A percentile compares a stretch with the other conserved stretches of the same genome.
Conservation (phyloP, 805 yeast genomes). For the Lipomyces oligophaga region DNA sequence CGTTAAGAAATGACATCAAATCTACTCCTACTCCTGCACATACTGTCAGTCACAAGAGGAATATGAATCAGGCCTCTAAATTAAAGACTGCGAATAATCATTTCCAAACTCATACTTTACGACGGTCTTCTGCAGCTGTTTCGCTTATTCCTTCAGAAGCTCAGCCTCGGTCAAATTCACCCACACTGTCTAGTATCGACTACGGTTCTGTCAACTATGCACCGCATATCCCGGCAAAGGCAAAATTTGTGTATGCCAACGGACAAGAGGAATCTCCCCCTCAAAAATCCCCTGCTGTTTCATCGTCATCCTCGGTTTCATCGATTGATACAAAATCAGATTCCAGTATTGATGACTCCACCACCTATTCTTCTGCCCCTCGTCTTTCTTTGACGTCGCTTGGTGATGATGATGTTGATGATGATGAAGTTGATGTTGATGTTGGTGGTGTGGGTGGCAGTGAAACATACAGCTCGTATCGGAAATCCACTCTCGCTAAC, state of each 20-base stretch:
- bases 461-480: neutral
- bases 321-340: neutral
- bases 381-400: neutral
- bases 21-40: too few relatives aligned
- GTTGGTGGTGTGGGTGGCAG: neutral
- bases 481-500: too few relatives aligned
- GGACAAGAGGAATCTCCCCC: constrained; percentile 26
- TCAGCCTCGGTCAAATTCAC: neutral
- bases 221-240: too few relatives aligned
- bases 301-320: neutral
- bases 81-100: too few relatives aligned
- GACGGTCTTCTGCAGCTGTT: neutral
- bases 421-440: neutral
- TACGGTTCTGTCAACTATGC: too few relatives aligned
- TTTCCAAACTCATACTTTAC: too few relatives aligned
- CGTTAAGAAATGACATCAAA: too few relatives aligned
- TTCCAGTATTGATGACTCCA: constrained; percentile 3
- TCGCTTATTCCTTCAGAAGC: neutral
- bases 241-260: constrained; percentile 26
- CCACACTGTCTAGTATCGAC: too few relatives aligned
- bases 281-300: constrained; percentile 8
- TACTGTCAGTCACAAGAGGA: too few relatives aligned
- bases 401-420: neutral
- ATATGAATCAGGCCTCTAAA: too few relatives aligned
- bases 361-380: constrained; percentile 7